Evolutionary conservation across 345 rosid genomes (phyloP).

Genomic region (Lepidium didymum): DNA sequence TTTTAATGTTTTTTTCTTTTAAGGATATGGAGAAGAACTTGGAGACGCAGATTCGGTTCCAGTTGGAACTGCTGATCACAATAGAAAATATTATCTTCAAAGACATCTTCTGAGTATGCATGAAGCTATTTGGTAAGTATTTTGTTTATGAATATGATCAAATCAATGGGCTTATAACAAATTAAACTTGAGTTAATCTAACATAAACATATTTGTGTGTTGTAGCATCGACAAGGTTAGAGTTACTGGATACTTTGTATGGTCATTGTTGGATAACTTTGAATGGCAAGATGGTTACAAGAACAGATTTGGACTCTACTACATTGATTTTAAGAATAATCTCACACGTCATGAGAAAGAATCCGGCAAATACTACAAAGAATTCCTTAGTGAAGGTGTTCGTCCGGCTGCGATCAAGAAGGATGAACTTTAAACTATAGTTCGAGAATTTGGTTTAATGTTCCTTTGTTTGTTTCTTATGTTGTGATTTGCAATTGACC

Average conservation of each 20-base stretch:
- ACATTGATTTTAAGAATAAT: background rate
- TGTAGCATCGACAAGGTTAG: slow-evolving; percentile 4
- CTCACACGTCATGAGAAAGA: background rate
- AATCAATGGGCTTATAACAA: too few relatives aligned
- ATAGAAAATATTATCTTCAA: slow-evolving; percentile 10
- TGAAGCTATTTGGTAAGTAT: slow-evolving; percentile 11
- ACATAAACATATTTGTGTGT: background rate
- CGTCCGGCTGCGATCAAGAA: too few relatives aligned
- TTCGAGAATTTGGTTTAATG: too few relatives aligned
- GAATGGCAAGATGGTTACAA: slow-evolving; percentile 19
- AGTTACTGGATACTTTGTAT: slow-evolving; percentile 10
- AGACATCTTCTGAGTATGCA: slow-evolving; percentile 5
- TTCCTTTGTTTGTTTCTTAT: too few relatives aligned
- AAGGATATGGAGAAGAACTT: slow-evolving; percentile 13
- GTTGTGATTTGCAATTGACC: too few relatives aligned
- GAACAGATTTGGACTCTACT: slow-evolving; percentile 1
- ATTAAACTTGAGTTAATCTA: background rate
- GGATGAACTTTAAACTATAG: too few relatives aligned
- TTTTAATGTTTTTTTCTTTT: background rate
- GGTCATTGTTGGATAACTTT: slow-evolving; percentile 20
- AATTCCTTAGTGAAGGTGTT: background rate
- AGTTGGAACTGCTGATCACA: slow-evolving; percentile 4
- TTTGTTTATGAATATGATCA: too few relatives aligned
- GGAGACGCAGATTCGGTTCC: background rate
- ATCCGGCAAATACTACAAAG: background rate